These are phyloP conservation scores for Geotrichum armillariae DNA, from an alignment of 1,139 yeast species.

Conservation along the genomic window DNA sequence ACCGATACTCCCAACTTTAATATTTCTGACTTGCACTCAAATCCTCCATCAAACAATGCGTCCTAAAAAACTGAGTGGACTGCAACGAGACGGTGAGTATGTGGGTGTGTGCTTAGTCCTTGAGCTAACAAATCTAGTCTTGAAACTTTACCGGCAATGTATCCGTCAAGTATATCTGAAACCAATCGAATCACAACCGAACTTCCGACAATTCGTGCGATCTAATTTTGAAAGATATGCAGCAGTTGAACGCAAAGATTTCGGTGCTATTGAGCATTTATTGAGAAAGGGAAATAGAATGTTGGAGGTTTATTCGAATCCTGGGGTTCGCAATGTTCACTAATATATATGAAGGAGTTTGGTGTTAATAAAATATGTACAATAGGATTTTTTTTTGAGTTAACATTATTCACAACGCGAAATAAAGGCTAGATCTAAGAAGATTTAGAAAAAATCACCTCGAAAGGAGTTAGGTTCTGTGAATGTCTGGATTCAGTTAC, in stretches of 20 bases:
- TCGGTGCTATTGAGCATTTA: conserved; percentile 82
- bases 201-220: conserved; percentile 43
- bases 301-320: conserved; percentile 64
- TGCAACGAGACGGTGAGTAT: conserved; percentile 22
- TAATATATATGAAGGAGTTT: too few relatives aligned
- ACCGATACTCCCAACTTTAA: neutral
- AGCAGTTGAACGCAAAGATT: conserved; percentile 70
- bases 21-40: neutral
- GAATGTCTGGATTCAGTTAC: too few relatives aligned
- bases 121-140: conserved; percentile 25
- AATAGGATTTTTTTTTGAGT: too few relatives aligned
- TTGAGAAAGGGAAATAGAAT: conserved; percentile 73
- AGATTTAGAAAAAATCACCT: too few relatives aligned
- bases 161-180: conserved; percentile 39
- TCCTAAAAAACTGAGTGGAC: conserved; percentile 20
- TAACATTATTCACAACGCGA: too few relatives aligned
- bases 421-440: too few relatives aligned
- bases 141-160: conserved; percentile 41
- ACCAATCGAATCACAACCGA: conserved; percentile 34
- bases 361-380: too few relatives aligned
- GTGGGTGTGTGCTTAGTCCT: too few relatives aligned
- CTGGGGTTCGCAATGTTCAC: conserved; percentile 37
- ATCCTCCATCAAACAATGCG: conserved; percentile 2
- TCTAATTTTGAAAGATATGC: conserved; percentile 64
- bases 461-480: too few relatives aligned